Evolutionary conservation across 1,284 basidiomycete genomes (phyloP), one percentile per base, ranked within the genome.

Genomic region (Inonotus hispidus): DNA sequence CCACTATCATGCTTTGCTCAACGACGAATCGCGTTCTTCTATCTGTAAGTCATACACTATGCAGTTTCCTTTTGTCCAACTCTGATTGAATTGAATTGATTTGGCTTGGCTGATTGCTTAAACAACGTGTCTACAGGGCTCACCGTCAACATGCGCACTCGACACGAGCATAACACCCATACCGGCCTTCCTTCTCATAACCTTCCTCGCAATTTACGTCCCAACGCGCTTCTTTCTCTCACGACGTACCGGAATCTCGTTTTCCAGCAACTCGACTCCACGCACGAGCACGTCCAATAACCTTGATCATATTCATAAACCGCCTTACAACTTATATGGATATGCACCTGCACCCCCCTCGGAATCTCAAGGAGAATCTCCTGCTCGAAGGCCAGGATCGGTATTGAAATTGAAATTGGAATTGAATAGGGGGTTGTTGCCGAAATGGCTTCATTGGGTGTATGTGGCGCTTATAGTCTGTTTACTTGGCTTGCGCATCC

Each of bases 131-230:
- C 32, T 32, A 50, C 37, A 63, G 62, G 58, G 59, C 35, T 61
- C 63, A 35, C 63, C 63, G 19, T 61, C 63, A 41, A 64, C 63
- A 50, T 64, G 63, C 37, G 56, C 63, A 8, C 54, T 64, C 16
- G 63, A 64, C 37, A 47, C 55, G 23, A 14, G 16, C 50, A 60
- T 64, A 54, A 56, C 55, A 2, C 54, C 59, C 3, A 37, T 64
- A 2, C 63, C 63, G 3, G 61, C 63, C 37, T 46, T 64, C 41
- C 23, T 61, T 37, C 50, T 64, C 11, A 47, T 64, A 47, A 47
- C 41, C 38, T 61, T 64, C 49, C n/a, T 63, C 52, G 25, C 54
- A 29, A 8, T 56, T 41, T 60, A 57, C 53, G 38, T 61, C 41
- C 63, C 59, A 29, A 41, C 50, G 23, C 49, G 37, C 35, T 14